A percentile compares a stretch with the other conserved stretches of the same genome.
phyloP scores from a whole-genome alignment of 176 grass and related monocot genomes.

The Zizania latifolia region DNA sequence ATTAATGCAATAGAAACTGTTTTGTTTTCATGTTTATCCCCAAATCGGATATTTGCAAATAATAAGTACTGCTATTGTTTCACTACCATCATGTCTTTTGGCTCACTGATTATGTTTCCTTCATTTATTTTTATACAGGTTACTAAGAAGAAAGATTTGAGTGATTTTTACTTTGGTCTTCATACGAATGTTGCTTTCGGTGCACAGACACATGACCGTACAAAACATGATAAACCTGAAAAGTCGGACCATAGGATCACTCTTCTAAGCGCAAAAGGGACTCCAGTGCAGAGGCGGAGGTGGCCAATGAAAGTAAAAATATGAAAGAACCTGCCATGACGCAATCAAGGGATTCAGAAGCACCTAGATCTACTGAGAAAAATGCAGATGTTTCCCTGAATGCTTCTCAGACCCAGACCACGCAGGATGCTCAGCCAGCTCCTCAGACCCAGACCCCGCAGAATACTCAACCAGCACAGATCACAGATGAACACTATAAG shows the following conservation, averaged over 20 bases:
- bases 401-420: constrained; percentile 27
- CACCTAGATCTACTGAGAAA: constrained; percentile 31
- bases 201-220: constrained; percentile 20
- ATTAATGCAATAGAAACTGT: background rate
- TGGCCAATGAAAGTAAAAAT: background rate
- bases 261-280: constrained; percentile 37
- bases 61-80: background rate
- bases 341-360: constrained; percentile 4
- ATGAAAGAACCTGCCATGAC: constrained; percentile 20
- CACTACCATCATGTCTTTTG: background rate
- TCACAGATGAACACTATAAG: constrained; percentile 59
- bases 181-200: constrained; percentile 86
- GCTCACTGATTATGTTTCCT: constrained; percentile 23
- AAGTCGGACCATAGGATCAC: constrained; percentile 8
- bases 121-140: constrained; percentile 42
- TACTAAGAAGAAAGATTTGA: constrained; percentile 94
- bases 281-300: constrained; percentile 37
- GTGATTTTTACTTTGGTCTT: constrained; percentile 93
- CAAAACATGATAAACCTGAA: constrained; percentile 32
- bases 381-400: constrained; percentile 11
- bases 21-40: background rate
- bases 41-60: background rate
- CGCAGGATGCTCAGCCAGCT: constrained; percentile 2
- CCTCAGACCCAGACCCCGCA: background rate
- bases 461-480: constrained; percentile 7